These are phyloP conservation scores for Vachellia collinsii DNA, from an alignment of 306 rosid genomes.

Conservation along the genomic window DNA sequence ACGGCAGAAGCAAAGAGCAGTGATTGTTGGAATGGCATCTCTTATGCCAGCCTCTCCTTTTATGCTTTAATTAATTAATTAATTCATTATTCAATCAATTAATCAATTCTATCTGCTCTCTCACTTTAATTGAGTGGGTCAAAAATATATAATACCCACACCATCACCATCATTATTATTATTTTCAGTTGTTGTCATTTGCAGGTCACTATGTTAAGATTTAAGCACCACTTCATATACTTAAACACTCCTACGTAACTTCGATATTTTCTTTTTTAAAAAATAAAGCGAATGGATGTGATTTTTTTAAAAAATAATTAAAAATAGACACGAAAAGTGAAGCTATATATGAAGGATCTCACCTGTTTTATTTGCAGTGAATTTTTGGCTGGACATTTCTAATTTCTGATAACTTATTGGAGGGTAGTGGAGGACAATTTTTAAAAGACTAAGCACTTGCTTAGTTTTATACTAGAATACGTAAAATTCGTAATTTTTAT, in stretches of 20 bases:
- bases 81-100: constrained; percentile 11
- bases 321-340: too few species aligned
- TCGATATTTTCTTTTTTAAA: neutral
- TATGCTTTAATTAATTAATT: constrained; percentile 29
- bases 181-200: neutral
- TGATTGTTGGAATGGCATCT: too few species aligned
- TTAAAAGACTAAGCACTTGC: too few species aligned
- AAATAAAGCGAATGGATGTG: neutral
- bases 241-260: neutral
- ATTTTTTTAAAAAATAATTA: too few species aligned
- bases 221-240: neutral
- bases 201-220: neutral
- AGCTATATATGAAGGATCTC: too few species aligned
- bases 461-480: too few species aligned
- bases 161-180: neutral
- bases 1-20: too few species aligned
- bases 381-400: too few species aligned
- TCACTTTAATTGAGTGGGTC: constrained; percentile 25
- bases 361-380: too few species aligned
- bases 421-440: neutral
- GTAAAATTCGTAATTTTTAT: too few species aligned
- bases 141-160: constrained; percentile 34
- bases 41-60: too few species aligned
- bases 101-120: too few species aligned
- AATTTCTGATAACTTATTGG: neutral